Evolutionary conservation across 352 stramenopile species (phyloP).

Genomic region (Phytophthora rubi): DNA sequence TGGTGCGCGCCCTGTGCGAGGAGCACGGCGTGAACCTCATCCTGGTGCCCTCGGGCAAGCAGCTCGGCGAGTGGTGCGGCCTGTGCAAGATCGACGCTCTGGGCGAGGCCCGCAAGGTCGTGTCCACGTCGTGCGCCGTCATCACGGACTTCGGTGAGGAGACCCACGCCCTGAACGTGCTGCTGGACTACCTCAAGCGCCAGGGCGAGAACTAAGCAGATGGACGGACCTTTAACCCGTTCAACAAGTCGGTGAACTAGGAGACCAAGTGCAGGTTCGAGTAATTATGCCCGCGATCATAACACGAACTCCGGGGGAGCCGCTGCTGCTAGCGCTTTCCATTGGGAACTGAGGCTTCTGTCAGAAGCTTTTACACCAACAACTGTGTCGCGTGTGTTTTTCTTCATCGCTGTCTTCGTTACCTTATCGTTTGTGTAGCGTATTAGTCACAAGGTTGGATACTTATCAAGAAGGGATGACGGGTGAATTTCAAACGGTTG

Average conservation of each 20-base stretch:
- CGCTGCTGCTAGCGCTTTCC: constrained; percentile 31
- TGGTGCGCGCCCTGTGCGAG: constrained; percentile 96
- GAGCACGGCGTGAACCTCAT: constrained; percentile 95
- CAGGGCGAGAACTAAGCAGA: constrained; percentile 87
- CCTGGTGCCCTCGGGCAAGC: constrained; percentile 94
- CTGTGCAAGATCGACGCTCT: constrained; percentile 99
- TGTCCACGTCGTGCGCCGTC: constrained; percentile 97
- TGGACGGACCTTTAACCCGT: neutral
- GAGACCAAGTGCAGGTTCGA: constrained; percentile 37
- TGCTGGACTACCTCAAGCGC: constrained; percentile 99
- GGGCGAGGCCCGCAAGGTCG: constrained; percentile 98
- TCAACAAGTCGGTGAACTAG: constrained; percentile 20
- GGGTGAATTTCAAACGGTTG: constrained; percentile 1
- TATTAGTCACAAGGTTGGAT: too few species aligned
- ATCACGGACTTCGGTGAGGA: constrained; percentile 99
- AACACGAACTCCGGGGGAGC: constrained; percentile 31
- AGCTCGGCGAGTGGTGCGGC: constrained; percentile 99
- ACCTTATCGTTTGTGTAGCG: neutral
- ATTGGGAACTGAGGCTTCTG: constrained; percentile 41
- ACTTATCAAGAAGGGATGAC: neutral
- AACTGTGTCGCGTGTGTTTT: constrained; percentile 5
- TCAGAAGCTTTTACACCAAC: constrained; percentile 50
- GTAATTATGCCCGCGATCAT: constrained; percentile 31
- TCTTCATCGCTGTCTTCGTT: neutral
- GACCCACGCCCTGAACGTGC: constrained; percentile 96